Evolutionary conservation across 768 basidiomycete genomes (phyloP).

Genomic region (Phlegmacium glaucopus): DNA sequence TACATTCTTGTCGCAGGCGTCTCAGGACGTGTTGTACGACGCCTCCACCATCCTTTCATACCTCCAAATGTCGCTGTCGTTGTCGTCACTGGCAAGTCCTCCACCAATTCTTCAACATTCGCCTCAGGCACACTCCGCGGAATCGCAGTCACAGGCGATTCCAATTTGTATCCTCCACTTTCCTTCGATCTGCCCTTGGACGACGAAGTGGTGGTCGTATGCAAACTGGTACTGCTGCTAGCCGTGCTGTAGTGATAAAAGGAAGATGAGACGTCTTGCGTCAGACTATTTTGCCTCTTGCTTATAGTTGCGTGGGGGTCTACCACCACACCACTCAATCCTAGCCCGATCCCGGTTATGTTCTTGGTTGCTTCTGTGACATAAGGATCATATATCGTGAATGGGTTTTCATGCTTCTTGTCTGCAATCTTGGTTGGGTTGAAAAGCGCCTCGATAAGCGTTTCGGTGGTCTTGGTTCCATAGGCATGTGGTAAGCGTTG

Average conservation of each 20-base stretch:
- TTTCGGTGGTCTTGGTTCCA: constrained; percentile 65
- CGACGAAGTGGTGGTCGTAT: constrained; percentile 12
- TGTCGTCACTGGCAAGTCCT: background rate
- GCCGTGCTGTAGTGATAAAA: constrained; percentile 10
- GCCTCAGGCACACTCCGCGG: constrained; percentile 13
- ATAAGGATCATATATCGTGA: constrained; percentile 35
- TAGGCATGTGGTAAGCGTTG: constrained; percentile 48
- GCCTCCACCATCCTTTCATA: constrained; percentile 16
- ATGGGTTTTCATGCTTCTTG: constrained; percentile 34
- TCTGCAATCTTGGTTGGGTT: constrained; percentile 59
- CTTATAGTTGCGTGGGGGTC: constrained; percentile 2
- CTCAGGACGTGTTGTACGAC: constrained; percentile 1
- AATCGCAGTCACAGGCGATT: constrained; percentile 1
- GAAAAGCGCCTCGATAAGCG: constrained; percentile 75
- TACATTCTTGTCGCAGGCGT: background rate
- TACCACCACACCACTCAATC: constrained; percentile 5
- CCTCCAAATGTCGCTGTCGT: constrained; percentile 3
- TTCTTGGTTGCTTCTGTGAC: background rate
- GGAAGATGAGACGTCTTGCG: constrained; percentile 4
- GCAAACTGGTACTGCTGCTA: constrained; percentile 21
- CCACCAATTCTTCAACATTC: background rate
- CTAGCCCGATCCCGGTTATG: constrained; percentile 4
- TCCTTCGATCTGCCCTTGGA: constrained; percentile 6
- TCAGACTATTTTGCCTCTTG: constrained; percentile 7
- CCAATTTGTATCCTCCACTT: background rate